Evolutionary conservation across 306 rosid genomes (phyloP).

Genomic region (Lathyrus aphaca): DNA sequence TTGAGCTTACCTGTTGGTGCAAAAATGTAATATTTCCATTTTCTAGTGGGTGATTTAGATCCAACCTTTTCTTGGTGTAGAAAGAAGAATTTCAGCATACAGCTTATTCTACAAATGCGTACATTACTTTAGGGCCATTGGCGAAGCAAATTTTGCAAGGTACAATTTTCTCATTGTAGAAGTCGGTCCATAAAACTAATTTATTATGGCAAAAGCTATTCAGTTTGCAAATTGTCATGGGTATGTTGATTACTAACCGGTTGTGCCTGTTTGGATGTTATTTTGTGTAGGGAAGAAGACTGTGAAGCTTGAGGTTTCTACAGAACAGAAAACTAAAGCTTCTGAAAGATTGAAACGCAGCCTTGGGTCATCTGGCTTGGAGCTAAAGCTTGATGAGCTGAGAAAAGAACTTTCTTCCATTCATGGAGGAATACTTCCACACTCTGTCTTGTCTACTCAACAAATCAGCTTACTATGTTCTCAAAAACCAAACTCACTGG

Average conservation of each 20-base stretch:
- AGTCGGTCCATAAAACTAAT: slow-evolving; percentile 22
- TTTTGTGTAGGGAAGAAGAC: slow-evolving; percentile 60
- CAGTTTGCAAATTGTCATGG: neutral
- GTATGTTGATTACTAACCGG: slow-evolving; percentile 15
- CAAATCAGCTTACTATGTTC: slow-evolving; percentile 68
- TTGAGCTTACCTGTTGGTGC: slow-evolving; percentile 20
- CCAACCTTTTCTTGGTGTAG: slow-evolving; percentile 52
- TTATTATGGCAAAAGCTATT: slow-evolving; percentile 15
- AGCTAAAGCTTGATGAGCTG: slow-evolving; percentile 78
- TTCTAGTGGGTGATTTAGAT: slow-evolving; percentile 34
- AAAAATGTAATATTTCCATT: slow-evolving; percentile 26
- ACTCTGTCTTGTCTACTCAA: slow-evolving; percentile 79
- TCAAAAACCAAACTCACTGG: slow-evolving; percentile 72
- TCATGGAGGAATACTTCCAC: slow-evolving; percentile 87
- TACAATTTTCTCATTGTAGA: slow-evolving; percentile 37
- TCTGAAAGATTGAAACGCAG: slow-evolving; percentile 53
- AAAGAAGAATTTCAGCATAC: slow-evolving; percentile 99
- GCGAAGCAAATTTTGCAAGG: slow-evolving; percentile 82
- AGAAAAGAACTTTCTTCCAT: slow-evolving; percentile 70
- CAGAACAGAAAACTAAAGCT: slow-evolving; percentile 54
- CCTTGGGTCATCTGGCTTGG: slow-evolving; percentile 64
- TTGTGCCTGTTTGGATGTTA: slow-evolving; percentile 9
- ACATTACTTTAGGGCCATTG: slow-evolving; percentile 67
- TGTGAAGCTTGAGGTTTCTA: slow-evolving; percentile 62
- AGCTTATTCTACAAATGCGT: slow-evolving; percentile 87